A percentile compares a stretch with the other conserved stretches of the same genome.
Evolutionary conservation across 2,329 filamentous ascomycete species (phyloP).

Genomic region (Sarocladiaceae sp.): DNA sequence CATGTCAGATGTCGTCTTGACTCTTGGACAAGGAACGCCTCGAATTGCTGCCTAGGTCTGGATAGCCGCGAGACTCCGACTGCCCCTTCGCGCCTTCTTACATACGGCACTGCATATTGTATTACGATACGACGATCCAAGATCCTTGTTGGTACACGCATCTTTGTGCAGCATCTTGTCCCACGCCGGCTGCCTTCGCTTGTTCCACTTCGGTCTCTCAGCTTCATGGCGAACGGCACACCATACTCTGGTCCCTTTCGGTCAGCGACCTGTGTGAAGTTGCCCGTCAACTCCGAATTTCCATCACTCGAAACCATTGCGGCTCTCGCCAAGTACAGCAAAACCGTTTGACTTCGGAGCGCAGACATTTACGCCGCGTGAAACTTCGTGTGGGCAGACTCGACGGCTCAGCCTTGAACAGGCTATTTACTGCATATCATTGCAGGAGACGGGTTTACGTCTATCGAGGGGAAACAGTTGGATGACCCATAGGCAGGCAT

Average conservation of each 20-base stretch:
- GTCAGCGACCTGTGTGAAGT: background rate
- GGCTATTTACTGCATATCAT: too few relatives aligned
- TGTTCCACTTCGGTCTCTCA: slow-evolving; percentile 18
- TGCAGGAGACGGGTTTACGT: too few relatives aligned
- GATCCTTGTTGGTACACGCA: slow-evolving; percentile 40
- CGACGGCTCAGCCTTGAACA: too few relatives aligned
- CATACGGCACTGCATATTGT: slow-evolving; percentile 43
- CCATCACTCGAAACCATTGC: background rate
- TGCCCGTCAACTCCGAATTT: background rate
- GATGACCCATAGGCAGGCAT: too few relatives aligned
- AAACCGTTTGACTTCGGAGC: too few relatives aligned
- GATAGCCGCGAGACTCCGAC: background rate
- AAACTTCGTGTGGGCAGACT: too few relatives aligned
- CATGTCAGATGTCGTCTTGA: background rate
- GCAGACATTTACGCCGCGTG: too few relatives aligned
- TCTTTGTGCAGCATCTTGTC: slow-evolving; percentile 50
- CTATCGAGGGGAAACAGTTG: too few relatives aligned
- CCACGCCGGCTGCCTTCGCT: slow-evolving; percentile 36
- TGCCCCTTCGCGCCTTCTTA: background rate
- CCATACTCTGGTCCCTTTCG: background rate
- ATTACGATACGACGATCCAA: slow-evolving; percentile 38
- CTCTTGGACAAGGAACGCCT: background rate
- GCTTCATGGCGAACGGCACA: slow-evolving; percentile 1
- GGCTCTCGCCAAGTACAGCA: too few relatives aligned
- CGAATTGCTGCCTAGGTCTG: background rate